Evolutionary conservation across 1,284 basidiomycete species (phyloP).

Genomic region (Schizopora paradoxa): DNA sequence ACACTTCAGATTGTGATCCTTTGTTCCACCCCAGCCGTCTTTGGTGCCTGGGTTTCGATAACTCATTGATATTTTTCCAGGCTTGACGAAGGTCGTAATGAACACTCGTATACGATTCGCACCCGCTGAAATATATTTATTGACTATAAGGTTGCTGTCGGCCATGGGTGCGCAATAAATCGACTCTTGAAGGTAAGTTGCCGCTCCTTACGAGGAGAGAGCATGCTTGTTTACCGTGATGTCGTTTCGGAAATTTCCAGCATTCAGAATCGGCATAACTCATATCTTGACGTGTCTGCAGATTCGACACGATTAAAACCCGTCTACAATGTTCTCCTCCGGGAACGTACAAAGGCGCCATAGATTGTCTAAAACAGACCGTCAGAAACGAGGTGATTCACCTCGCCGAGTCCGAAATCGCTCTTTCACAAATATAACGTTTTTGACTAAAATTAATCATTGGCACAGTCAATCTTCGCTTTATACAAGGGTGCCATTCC

Average conservation of each 20-base stretch:
- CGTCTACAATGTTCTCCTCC: conserved; percentile 69
- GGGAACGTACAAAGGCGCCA: conserved; percentile 61
- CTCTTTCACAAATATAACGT: too few species aligned
- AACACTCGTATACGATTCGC: neutral
- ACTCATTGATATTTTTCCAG: too few species aligned
- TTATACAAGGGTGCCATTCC: conserved; percentile 71
- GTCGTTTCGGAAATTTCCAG: neutral
- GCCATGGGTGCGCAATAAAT: conserved; percentile 48
- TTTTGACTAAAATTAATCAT: conserved; percentile 23
- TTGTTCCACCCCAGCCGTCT: too few species aligned
- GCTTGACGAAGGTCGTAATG: too few species aligned
- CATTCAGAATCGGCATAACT: neutral
- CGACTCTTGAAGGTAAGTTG: neutral
- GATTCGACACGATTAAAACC: conserved; percentile 73
- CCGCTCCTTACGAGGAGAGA: neutral
- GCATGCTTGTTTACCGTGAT: neutral
- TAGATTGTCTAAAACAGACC: conserved; percentile 61
- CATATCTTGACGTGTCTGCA: conserved; percentile 23
- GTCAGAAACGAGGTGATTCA: conserved; percentile 55
- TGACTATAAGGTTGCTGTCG: conserved; percentile 55
- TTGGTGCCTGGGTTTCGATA: too few species aligned
- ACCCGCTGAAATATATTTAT: conserved; percentile 1
- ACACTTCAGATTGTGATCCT: too few species aligned
- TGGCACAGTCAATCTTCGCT: conserved; percentile 42
- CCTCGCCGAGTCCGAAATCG: too few species aligned